These are phyloP conservation scores for Botryotinia globosa DNA, from an alignment of 2,329 filamentous ascomycete species.

Conservation along the genomic window DNA sequence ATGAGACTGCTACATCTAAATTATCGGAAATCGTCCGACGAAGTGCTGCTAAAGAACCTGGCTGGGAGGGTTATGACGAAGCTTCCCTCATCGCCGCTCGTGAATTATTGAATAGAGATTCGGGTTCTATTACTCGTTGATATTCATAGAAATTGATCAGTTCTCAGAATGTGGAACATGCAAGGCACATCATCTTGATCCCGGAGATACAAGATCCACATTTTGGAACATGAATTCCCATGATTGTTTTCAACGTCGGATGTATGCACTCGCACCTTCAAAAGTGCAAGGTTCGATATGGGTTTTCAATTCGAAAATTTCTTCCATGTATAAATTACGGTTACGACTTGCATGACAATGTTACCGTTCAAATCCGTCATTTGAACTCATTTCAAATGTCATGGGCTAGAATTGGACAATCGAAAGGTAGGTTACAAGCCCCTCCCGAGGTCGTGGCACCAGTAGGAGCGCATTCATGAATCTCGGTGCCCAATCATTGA, in stretches of 20 bases:
- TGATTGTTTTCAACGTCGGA: background rate
- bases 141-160: slow-evolving; percentile 16
- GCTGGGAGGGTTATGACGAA: slow-evolving; percentile 71
- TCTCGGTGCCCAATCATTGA: slow-evolving; percentile 24
- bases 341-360: slow-evolving; percentile 15
- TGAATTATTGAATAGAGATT: slow-evolving; percentile 43
- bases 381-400: background rate
- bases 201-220: slow-evolving; percentile 23
- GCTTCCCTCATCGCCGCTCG: slow-evolving; percentile 70
- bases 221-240: slow-evolving; percentile 12
- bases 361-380: background rate
- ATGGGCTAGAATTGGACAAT: slow-evolving; percentile 17
- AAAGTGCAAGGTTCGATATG: slow-evolving; percentile 16
- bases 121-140: slow-evolving; percentile 35
- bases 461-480: slow-evolving; percentile 20
- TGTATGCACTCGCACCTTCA: background rate
- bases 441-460: slow-evolving; percentile 27
- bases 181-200: slow-evolving; percentile 28
- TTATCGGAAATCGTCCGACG: slow-evolving; percentile 73
- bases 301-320: slow-evolving; percentile 10
- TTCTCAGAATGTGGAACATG: slow-evolving; percentile 19
- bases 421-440: slow-evolving; percentile 12
- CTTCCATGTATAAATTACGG: slow-evolving; percentile 12
- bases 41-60: slow-evolving; percentile 56
- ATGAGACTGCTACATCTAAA: slow-evolving; percentile 70